Evolutionary conservation across 371 early-diverging fungal species (phyloP).

Genomic region (Saksenaea vasiformis): DNA sequence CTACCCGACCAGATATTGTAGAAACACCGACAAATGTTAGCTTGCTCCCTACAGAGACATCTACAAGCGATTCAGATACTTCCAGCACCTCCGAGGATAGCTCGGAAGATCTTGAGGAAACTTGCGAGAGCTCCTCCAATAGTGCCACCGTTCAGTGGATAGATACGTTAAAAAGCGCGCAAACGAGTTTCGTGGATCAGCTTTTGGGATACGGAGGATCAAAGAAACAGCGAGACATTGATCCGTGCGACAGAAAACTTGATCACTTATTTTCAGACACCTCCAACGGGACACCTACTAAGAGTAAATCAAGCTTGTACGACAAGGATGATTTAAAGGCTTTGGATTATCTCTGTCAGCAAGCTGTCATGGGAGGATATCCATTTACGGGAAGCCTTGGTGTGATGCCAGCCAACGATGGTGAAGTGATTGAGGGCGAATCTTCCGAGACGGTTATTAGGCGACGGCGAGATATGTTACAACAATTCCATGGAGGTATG

Average conservation of each 20-base stretch:
- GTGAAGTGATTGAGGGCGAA: conserved; percentile 52
- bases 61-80: conserved; percentile 11
- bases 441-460: conserved; percentile 47
- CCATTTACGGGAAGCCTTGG: conserved; percentile 51
- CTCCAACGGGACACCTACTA: conserved; percentile 9
- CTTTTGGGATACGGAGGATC: conserved; percentile 9
- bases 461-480: conserved; percentile 47
- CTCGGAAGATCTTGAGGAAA: conserved; percentile 1
- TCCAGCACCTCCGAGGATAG: neutral
- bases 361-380: conserved; percentile 56
- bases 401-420: conserved; percentile 17
- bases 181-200: conserved; percentile 35
- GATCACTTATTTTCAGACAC: neutral
- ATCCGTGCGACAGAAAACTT: neutral
- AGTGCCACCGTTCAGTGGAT: neutral
- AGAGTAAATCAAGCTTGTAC: conserved; percentile 1
- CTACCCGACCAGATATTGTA: neutral
- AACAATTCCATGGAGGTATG: conserved; percentile 51
- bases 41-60: neutral
- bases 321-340: conserved; percentile 22
- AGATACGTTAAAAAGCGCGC: conserved; percentile 25
- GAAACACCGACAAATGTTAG: neutral
- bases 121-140: neutral
- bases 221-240: neutral
- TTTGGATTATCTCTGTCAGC: conserved; percentile 47